Evolutionary conservation across 805 yeast genomes (phyloP).

Genomic region (Suhomyces sp.): DNA sequence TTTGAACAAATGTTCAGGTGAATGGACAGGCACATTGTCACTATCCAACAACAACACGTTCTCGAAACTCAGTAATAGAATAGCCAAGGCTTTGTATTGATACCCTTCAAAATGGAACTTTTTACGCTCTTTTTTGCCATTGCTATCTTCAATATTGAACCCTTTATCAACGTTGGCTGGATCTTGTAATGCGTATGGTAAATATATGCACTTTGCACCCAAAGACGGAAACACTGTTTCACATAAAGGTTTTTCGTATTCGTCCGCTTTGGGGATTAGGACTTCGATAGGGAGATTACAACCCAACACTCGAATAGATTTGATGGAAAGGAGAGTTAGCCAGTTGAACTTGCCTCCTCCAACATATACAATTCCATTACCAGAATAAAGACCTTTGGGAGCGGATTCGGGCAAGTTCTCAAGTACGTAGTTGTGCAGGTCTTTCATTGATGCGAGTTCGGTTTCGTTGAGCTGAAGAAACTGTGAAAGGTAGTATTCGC

Average conservation of each 20-base stretch:
- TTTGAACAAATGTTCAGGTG: conserved; percentile 59
- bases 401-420: conserved; percentile 41
- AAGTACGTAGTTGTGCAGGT: conserved; percentile 48
- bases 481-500: conserved; percentile 50
- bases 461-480: conserved; percentile 45
- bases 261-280: conserved; percentile 65
- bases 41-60: conserved; percentile 71
- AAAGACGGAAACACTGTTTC: conserved; percentile 35
- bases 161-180: not conserved
- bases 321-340: conserved; percentile 62
- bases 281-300: conserved; percentile 78
- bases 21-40: conserved; percentile 67
- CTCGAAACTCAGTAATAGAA: conserved; percentile 53
- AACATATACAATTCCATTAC: conserved; percentile 63
- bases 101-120: conserved; percentile 42
- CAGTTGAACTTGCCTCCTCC: conserved; percentile 82
- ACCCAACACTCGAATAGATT: conserved; percentile 62
- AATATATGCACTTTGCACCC: conserved; percentile 37
- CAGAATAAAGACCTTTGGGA: conserved; percentile 34
- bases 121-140: conserved; percentile 19
- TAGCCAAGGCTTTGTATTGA: conserved; percentile 42
- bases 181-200: conserved; percentile 28
- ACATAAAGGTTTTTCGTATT: conserved; percentile 64
- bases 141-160: conserved; percentile 11
- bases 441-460: conserved; percentile 44